Conservation (phyloP, 116 monocot genomes). For the Papilionanthe hybrid region DNA sequence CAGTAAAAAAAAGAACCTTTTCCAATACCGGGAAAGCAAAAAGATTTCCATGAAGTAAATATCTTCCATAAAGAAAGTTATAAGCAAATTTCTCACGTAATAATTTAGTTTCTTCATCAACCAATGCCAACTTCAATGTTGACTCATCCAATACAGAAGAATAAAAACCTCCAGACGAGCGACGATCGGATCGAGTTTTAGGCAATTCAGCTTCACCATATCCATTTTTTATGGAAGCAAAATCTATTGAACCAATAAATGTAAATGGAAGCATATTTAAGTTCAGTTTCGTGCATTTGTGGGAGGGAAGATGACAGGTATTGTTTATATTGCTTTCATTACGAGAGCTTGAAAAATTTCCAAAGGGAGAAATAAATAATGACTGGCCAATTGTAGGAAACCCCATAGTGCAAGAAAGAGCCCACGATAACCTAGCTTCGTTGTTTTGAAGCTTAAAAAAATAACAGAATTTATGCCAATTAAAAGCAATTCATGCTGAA, state of each 20-base stretch:
- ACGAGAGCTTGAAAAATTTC: slow-evolving; percentile 9
- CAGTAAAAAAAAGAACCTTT: slow-evolving; percentile 41
- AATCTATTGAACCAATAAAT: background rate
- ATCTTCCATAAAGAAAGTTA: slow-evolving; percentile 51
- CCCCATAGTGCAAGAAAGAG: slow-evolving; percentile 62
- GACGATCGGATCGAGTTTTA: slow-evolving; percentile 27
- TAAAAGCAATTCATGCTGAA: background rate
- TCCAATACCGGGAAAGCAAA: slow-evolving; percentile 54
- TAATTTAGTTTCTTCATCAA: slow-evolving; percentile 53
- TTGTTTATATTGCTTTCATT: background rate
- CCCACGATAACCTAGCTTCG: slow-evolving; percentile 60
- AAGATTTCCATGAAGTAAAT: slow-evolving; percentile 62
- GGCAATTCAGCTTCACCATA: slow-evolving; percentile 10
- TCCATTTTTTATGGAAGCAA: background rate
- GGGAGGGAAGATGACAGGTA: slow-evolving; percentile 9
- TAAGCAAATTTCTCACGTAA: slow-evolving; percentile 32
- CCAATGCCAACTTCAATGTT: slow-evolving; percentile 25
- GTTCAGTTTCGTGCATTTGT: slow-evolving; percentile 40
- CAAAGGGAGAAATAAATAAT: slow-evolving; percentile 49
- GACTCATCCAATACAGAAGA: slow-evolving; percentile 27
- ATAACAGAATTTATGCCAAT: background rate
- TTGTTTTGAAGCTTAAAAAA: slow-evolving; percentile 55
- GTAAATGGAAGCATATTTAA: slow-evolving; percentile 36
- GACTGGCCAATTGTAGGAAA: slow-evolving; percentile 43
- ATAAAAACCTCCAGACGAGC: background rate